Percentiles rank a stretch among this genome's conserved stretches.
phyloP scores from a whole-genome alignment of 805 yeast species.

The Diddensiella transvaalensis region DNA sequence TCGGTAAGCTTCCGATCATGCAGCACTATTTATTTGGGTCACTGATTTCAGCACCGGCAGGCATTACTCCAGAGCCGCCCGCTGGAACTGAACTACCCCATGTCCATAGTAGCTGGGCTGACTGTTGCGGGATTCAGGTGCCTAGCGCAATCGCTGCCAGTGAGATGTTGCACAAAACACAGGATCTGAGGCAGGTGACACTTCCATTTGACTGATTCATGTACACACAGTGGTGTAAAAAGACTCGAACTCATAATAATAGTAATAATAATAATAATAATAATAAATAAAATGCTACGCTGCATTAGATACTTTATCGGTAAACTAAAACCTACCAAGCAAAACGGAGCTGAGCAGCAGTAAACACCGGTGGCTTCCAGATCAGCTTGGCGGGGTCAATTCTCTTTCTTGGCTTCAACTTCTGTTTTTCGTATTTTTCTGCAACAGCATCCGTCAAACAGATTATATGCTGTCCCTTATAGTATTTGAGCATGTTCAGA shows the following conservation, averaged over 20 bases:
- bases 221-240: not conserved
- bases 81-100: constrained; percentile 35
- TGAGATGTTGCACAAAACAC: constrained; percentile 18
- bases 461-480: constrained; percentile 92
- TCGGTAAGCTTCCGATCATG: constrained; percentile 84
- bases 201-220: constrained; percentile 29
- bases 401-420: constrained; percentile 68
- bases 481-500: constrained; percentile 81
- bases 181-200: constrained; percentile 17
- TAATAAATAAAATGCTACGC: no score
- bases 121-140: constrained; percentile 93
- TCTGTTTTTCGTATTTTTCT: constrained; percentile 66
- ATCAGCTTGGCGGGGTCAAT: constrained; percentile 66
- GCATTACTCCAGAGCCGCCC: constrained; percentile 43
- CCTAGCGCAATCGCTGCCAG: constrained; percentile 95
- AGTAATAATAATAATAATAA: not conserved
- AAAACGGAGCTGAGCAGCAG: constrained; percentile 92
- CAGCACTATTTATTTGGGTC: constrained; percentile 90
- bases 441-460: constrained; percentile 79
- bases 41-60: constrained; percentile 68
- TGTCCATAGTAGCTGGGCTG: constrained; percentile 74
- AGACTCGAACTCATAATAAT: not conserved
- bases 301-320: not conserved
- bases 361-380: constrained; percentile 94
- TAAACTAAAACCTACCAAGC: constrained; percentile 65